A percentile compares a stretch with the other conserved stretches of the same genome.
Conservation (phyloP, 2,329 filamentous ascomycete species). For the Leptosphaerulina australis region DNA sequence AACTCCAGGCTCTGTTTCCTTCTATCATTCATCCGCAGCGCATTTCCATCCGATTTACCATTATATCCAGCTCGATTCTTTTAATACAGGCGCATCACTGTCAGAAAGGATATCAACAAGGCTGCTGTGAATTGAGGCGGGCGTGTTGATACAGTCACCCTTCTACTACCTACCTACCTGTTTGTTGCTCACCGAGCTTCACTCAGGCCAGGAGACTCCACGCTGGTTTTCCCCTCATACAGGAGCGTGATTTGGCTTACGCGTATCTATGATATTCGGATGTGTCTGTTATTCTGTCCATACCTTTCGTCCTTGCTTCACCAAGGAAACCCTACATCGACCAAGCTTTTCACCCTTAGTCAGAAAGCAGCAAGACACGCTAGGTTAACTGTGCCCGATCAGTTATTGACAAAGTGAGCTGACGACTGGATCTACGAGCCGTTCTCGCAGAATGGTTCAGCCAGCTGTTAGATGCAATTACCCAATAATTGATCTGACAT, state of each 20-base stretch:
- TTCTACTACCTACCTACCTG: slow-evolving; percentile 12
- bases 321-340: not conserved
- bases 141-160: slow-evolving; percentile 3
- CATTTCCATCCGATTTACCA: not conserved
- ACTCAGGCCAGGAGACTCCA: not conserved
- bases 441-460: slow-evolving; percentile 21
- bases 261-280: not conserved
- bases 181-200: not conserved
- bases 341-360: not conserved
- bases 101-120: slow-evolving; percentile 18
- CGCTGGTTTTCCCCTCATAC: not conserved
- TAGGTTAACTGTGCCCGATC: not conserved
- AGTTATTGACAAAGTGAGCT: not conserved
- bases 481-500: slow-evolving; percentile 32
- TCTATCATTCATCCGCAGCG: not conserved
- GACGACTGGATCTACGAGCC: not conserved
- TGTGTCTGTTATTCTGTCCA: not conserved
- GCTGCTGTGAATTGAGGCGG: slow-evolving; percentile 20
- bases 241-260: not conserved
- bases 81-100: not conserved
- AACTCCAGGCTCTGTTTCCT: not conserved
- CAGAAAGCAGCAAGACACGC: not conserved
- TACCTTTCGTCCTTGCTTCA: not conserved
- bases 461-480: not conserved
- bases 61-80: not conserved